Evolutionary conservation across 1,139 yeast genomes (phyloP), one percentile per base, ranked within the genome.

Genomic region (Zygoascus hellenicus): DNA sequence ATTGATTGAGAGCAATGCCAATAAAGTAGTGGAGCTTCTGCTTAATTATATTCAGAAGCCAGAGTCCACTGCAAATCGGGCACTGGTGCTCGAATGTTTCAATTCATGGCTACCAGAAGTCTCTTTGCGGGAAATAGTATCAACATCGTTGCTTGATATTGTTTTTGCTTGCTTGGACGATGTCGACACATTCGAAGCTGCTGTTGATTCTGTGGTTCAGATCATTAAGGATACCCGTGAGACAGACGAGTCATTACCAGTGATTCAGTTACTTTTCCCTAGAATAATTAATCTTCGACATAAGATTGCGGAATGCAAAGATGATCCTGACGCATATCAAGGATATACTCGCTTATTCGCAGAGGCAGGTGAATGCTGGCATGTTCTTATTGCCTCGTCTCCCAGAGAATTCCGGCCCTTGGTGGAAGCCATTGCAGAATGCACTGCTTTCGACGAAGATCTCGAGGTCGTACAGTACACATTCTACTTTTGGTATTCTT

Each of bases 351-450:
- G 92, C 59, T 66, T 94, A 42, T 87, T 85, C 63, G 87, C 90
- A 15, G 96, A 89, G 58, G 95, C 97, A 2, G 96, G 96, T 51
- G 97, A 90, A 65, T 77, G 95, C 2, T 94, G 98, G 98, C 94
- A 88, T 65, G 86, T 86, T 32, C 71, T 86, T 32, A 79, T 90
- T 48, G 92, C 95, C 6, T 81, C 80, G 58, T 72, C 77, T 50
- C 95, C 97, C 0, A 67, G 68, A 43, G 77, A 76, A 48, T 92
- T 88, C 67, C 75, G 78, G 53, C 83, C 86, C 2, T 69, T 92
- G 58, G 94, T 89, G n/a, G 81, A 79, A 51, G 80, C 86, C 9
- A 67, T 90, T 32, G 72, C 88, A 41, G 80, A 79, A 45, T 76
- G 84, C 51, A 71, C 83, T 17, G 68, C 75, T 2, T 76, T 76